Evolutionary conservation across 345 rosid genomes (phyloP), one percentile per base, ranked within the genome.

Genomic region (Physaria fendleri): DNA sequence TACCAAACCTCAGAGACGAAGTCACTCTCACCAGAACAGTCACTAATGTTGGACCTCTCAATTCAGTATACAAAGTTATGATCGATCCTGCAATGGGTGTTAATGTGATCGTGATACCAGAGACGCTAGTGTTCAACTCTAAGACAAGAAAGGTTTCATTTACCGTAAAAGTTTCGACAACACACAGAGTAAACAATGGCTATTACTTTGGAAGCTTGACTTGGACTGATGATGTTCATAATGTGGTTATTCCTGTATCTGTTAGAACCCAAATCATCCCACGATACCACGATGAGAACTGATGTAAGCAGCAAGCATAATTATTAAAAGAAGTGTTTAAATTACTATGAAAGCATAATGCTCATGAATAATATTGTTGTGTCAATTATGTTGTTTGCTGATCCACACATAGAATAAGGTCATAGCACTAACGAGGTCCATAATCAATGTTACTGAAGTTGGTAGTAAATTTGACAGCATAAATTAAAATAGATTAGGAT

Each of bases 151-250:
- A 22, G 41, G n/a, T 63, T 16, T 56, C 62, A 21, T 78, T 64
- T 50, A 32, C 12, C 1, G 71, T 74, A n/a, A 24, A 37, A 3
- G 55, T 71, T 38, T 64, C 61, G 4, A 34, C 74, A 11, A 44
- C 59, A 11, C 58, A 81, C 24, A 51, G 35, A 58, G 56, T 66
- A 15, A 73, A 77, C 42, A 57, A 77, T 9, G 78, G 78, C 12
- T 81, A 58, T 59, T 72, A 41, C n/a, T 81, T 81, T 56, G 77
- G 82, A 14, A 74, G 76, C 65, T 52, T 81, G 42, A 65, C 76
- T 20, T 78, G 82, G 78, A 75, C 21, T 1, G 67, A 74, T 17
- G 55, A 64, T 15, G 4, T 29, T 3, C 76, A 69, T 12, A 33
- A 29, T 43, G 81, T 52, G 0, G 13, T 27, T 0, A 53, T 64